phyloP scores from a whole-genome alignment of 2,329 filamentous ascomycete species.

The Madurella mycetomatis region DNA sequence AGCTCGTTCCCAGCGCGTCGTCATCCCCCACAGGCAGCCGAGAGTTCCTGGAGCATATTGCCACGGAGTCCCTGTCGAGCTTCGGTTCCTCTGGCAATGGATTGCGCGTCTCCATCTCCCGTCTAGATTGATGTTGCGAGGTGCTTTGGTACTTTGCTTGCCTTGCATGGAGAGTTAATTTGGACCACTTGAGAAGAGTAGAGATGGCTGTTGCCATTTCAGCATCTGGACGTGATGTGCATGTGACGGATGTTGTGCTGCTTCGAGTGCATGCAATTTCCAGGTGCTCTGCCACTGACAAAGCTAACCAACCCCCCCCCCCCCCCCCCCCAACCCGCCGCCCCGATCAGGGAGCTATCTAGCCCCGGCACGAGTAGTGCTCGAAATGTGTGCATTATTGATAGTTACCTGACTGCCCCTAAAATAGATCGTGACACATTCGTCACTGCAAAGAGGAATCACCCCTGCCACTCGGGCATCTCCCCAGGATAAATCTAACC shows the following conservation, averaged over 20 bases:
- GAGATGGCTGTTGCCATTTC: too few species aligned
- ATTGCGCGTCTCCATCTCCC: neutral
- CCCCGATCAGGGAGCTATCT: neutral
- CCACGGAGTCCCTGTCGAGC: neutral
- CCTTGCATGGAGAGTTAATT: too few species aligned
- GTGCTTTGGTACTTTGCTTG: too few species aligned
- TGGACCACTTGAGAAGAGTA: too few species aligned
- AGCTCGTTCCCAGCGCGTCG: neutral
- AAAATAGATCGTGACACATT: neutral
- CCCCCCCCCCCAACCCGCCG: too few species aligned
- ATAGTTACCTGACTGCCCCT: neutral
- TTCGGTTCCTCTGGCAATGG: neutral
- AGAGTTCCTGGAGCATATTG: neutral
- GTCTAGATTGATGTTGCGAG: neutral
- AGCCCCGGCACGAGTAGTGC: neutral
- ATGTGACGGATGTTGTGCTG: too few species aligned
- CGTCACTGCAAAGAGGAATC: too few species aligned
- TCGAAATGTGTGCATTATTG: neutral
- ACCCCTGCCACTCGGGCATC: too few species aligned
- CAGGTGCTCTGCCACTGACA: neutral
- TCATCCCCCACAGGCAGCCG: neutral
- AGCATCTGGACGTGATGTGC: too few species aligned
- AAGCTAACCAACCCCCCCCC: neutral
- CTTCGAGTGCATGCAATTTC: neutral
- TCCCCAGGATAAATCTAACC: neutral